Base-by-base conservation (phyloP, 2,329 filamentous ascomycete genomes). In the Botrytis galanthina region DNA sequence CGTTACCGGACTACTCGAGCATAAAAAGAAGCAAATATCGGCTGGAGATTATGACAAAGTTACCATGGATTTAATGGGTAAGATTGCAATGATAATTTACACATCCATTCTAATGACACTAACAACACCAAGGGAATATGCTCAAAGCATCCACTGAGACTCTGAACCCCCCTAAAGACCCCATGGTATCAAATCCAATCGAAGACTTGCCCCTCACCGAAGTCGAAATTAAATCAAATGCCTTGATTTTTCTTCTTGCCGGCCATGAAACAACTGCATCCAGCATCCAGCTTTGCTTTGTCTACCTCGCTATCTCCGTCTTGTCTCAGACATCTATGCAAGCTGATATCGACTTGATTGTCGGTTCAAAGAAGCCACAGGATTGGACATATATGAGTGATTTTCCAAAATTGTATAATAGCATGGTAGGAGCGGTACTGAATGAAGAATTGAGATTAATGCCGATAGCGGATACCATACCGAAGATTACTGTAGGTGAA, bases 371-470 rank as follows among this genome's bases (percentile, higher is more conserved):
- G 62, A 51, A 73, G 1, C 68, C 72, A 9, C 70, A 68, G 16
- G 64, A 75, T 37, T 79, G 74, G 73, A 71, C 73, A 7, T 80
- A 80, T 42, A 35, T 73, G 14, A 70, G 39, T 16, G 76, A 78
- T 46, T 78, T 80, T 75, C 74, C 75, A 22, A 60, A 73, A n/a
- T 63, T 80, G 4, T 79, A 76, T 54, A 79, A 79, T 63, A 75
- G 73, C 54, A 78, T 80, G 74, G 72, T 77, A 6, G 78, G 78
- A 6, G 78, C 78, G 2, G 72, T 74, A 9, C 35, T 76, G 83
- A 87, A 88, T 75, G 88, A 90, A 80, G 84, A 86, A 68, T 82
- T 90, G 29, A 85, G 88, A 44, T 78, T 89, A 22, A 81, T 88
- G 26, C 86, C 87, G 1, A 86, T 87, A 0, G 84, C 89, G 39